A percentile compares a stretch with the other conserved stretches of the same genome.
Evolutionary conservation across 2,329 filamentous ascomycete genomes (phyloP).

Genomic region (Rachicladosporium sp.): DNA sequence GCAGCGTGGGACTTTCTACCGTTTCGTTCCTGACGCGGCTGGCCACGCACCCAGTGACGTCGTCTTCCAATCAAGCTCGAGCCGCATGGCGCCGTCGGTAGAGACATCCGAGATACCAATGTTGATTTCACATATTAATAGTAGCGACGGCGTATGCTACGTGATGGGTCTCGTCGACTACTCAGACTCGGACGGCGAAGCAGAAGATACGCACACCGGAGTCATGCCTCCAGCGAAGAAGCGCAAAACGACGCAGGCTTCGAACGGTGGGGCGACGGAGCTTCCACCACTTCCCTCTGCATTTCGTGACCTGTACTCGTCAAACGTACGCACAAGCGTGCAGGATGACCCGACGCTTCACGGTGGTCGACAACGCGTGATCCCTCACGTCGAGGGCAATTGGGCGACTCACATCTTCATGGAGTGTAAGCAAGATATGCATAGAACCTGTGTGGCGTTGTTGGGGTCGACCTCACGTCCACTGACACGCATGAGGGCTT

Average conservation of each 20-base stretch:
- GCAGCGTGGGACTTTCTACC: background rate
- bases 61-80: too few relatives aligned
- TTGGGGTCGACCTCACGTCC: conserved; percentile 1
- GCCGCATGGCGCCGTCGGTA: too few relatives aligned
- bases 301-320: conserved; percentile 85
- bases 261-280: conserved; percentile 2
- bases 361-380: conserved; percentile 67
- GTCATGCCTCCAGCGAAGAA: conserved; percentile 10
- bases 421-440: conserved; percentile 55
- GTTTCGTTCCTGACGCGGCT: too few relatives aligned
- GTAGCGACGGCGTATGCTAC: background rate
- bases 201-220: conserved; percentile 10
- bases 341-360: conserved; percentile 76
- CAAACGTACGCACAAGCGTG: conserved; percentile 63
- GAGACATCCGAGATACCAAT: too few relatives aligned
- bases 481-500: conserved; percentile 36
- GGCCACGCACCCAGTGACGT: too few relatives aligned
- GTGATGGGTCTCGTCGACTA: conserved; percentile 56
- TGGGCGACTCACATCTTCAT: conserved; percentile 91
- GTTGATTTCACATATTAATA: too few relatives aligned
- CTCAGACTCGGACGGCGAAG: conserved; percentile 39
- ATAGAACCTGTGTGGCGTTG: too few relatives aligned
- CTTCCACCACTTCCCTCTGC: conserved; percentile 54
- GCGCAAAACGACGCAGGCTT: conserved; percentile 6
- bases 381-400: conserved; percentile 74